phyloP scores from a whole-genome alignment of 2,329 filamentous ascomycete genomes.

The Monosporascus sp. region DNA sequence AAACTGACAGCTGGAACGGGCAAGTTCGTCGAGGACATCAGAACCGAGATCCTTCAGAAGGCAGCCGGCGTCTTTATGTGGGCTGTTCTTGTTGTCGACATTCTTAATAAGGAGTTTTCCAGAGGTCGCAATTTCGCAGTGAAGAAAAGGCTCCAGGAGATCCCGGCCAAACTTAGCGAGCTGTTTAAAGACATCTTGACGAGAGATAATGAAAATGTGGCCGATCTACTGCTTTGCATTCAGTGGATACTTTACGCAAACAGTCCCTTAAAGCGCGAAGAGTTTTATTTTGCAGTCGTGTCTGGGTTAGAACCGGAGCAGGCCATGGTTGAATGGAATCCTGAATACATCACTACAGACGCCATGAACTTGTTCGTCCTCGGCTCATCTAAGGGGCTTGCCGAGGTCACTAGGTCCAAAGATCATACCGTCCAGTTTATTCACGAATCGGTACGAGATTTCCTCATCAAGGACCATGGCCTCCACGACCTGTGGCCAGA shows the following conservation, averaged over 20 bases:
- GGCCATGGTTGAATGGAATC: conserved; percentile 18
- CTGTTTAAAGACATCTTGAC: conserved; percentile 47
- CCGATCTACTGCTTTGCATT: conserved; percentile 39
- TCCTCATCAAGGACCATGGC: conserved; percentile 33
- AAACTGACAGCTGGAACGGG: conserved; percentile 18
- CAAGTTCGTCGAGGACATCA: conserved; percentile 10
- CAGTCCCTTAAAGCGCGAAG: conserved; percentile 32
- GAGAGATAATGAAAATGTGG: conserved; percentile 36
- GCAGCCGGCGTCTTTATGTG: conserved; percentile 27
- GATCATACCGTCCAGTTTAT: conserved; percentile 42
- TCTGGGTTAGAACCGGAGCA: conserved; percentile 14
- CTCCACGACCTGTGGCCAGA: conserved; percentile 24
- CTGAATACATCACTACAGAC: conserved; percentile 8
- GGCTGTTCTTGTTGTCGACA: background rate
- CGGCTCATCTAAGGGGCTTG: conserved; percentile 44
- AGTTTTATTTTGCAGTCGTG: conserved; percentile 41
- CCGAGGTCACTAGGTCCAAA: conserved; percentile 32
- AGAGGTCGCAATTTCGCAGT: conserved; percentile 21
- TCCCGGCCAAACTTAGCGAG: conserved; percentile 34
- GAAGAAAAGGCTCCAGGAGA: conserved; percentile 22
- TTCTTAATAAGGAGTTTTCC: background rate
- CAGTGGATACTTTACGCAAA: conserved; percentile 49
- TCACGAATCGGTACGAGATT: conserved; percentile 46
- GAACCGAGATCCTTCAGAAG: conserved; percentile 26
- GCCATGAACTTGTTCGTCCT: conserved; percentile 30